These are phyloP conservation scores for Crithidia fasciculata DNA, from an alignment of 208 protist species.

Conservation along the genomic window DNA sequence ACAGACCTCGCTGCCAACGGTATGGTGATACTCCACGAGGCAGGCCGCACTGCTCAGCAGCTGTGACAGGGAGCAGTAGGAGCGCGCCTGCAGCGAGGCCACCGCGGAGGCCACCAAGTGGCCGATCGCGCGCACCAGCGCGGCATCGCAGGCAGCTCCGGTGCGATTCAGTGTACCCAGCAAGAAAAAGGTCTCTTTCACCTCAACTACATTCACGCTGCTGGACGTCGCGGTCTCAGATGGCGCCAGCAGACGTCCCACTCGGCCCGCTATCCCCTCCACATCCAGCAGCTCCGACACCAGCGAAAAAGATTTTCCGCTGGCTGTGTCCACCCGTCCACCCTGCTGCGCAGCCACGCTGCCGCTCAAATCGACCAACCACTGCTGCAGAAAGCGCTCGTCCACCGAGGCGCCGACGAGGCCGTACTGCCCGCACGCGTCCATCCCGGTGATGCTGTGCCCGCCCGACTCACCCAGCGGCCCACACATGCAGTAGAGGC, in stretches of 20 bases:
- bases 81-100: slow-evolving; percentile 51
- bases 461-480: slow-evolving; percentile 75
- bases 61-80: slow-evolving; percentile 38
- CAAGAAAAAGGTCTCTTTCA: slow-evolving; percentile 79
- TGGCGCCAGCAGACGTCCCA: slow-evolving; percentile 27
- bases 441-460: slow-evolving; percentile 42
- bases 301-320: slow-evolving; percentile 4
- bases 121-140: slow-evolving; percentile 32
- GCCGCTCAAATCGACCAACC: slow-evolving; percentile 23
- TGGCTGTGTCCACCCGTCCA: no score
- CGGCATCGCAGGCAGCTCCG: slow-evolving; percentile 11
- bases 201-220: slow-evolving; percentile 37
- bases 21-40: slow-evolving; percentile 74
- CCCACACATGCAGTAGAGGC: slow-evolving; percentile 73
- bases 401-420: slow-evolving; percentile 52
- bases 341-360: slow-evolving; percentile 3
- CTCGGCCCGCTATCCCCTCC: slow-evolving; percentile 37
- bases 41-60: slow-evolving; percentile 50
- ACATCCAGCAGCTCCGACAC: slow-evolving; percentile 48
- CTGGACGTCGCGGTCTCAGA: not conserved
- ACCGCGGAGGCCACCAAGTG: slow-evolving; percentile 37
- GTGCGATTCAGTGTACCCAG: slow-evolving; percentile 52
- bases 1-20: slow-evolving; percentile 43
- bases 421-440: slow-evolving; percentile 55
- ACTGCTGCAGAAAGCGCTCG: slow-evolving; percentile 34